phyloP scores from a whole-genome alignment of 805 yeast genomes.

The Yueomyces sp. region DNA sequence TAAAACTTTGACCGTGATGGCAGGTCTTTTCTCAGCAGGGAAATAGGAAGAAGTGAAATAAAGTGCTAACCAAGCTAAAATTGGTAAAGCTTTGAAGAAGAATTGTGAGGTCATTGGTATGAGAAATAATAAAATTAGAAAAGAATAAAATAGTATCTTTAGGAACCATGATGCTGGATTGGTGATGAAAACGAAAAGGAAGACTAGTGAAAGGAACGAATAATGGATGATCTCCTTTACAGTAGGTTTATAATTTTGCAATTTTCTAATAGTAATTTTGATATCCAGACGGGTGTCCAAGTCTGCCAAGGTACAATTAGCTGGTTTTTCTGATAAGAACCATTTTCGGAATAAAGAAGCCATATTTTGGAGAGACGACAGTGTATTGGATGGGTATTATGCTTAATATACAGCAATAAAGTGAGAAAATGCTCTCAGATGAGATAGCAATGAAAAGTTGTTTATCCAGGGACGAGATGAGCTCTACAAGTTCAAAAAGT shows the following conservation, averaged over 20 bases:
- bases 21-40: constrained; percentile 65
- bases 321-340: constrained; percentile 42
- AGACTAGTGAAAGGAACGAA: constrained; percentile 36
- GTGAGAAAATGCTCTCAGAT: too few relatives aligned
- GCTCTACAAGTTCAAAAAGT: too few relatives aligned
- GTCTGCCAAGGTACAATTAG: constrained; percentile 36
- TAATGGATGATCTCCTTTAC: constrained; percentile 39
- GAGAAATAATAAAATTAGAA: constrained; percentile 34
- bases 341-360: constrained; percentile 15
- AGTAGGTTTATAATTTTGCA: constrained; percentile 31
- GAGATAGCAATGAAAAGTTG: too few relatives aligned
- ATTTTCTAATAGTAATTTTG: constrained; percentile 26
- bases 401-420: too few relatives aligned
- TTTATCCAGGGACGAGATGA: too few relatives aligned
- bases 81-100: constrained; percentile 69
- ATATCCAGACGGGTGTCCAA: constrained; percentile 37
- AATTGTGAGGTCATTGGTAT: constrained; percentile 79
- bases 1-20: constrained; percentile 71
- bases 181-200: constrained; percentile 43
- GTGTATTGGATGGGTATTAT: too few relatives aligned
- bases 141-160: constrained; percentile 21
- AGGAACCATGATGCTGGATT: constrained; percentile 38
- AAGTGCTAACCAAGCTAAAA: constrained; percentile 72
- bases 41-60: constrained; percentile 70
- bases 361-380: too few relatives aligned